Evolutionary conservation across 1,139 yeast genomes (phyloP).

Genomic region (Debaryomyces psychrophilus): DNA sequence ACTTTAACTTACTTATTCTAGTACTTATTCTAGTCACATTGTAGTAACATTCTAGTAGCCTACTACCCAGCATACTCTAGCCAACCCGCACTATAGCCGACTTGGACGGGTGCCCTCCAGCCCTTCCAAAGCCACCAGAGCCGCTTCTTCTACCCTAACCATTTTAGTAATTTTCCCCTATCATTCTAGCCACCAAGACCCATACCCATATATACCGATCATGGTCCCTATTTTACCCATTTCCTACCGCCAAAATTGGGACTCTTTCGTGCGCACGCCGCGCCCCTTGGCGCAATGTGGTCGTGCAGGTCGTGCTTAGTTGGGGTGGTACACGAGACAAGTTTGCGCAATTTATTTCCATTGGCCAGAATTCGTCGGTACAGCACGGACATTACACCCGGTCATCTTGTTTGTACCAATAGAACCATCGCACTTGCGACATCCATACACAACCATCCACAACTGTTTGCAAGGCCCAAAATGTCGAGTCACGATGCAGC

Average conservation of each 20-base stretch:
- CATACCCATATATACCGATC: too few species aligned
- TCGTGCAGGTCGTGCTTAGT: background rate
- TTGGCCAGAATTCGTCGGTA: background rate
- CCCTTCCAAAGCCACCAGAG: too few species aligned
- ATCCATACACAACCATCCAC: background rate
- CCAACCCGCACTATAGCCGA: too few species aligned
- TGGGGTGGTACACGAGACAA: background rate
- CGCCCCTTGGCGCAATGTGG: background rate
- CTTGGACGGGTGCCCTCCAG: too few species aligned
- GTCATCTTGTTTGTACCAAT: background rate
- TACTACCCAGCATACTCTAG: too few species aligned
- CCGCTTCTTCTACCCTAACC: too few species aligned
- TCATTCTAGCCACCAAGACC: too few species aligned
- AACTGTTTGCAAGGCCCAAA: background rate
- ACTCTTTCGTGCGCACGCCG: too few species aligned
- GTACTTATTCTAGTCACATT: too few species aligned
- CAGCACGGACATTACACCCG: background rate
- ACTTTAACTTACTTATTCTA: too few species aligned
- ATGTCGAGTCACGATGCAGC: background rate
- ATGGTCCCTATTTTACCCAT: background rate
- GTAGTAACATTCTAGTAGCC: too few species aligned
- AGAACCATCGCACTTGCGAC: background rate
- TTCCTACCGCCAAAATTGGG: background rate
- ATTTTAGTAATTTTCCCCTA: too few species aligned
- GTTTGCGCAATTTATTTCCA: slow-evolving; percentile 5